These are phyloP conservation scores for Chlamydomonas reinhardtii DNA, from an alignment of 163 green algal species.

Conservation along the genomic window DNA sequence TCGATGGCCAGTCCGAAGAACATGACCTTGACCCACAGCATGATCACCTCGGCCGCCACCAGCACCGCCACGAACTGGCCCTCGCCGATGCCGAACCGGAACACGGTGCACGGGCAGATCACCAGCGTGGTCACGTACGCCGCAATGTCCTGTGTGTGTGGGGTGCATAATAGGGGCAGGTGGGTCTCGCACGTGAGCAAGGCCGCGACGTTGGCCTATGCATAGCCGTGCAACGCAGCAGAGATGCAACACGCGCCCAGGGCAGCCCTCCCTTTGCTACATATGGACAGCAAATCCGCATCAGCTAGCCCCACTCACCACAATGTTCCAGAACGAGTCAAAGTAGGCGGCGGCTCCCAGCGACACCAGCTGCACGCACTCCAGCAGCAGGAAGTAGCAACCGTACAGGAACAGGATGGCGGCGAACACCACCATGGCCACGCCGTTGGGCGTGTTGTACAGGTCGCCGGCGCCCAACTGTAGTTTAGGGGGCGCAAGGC, in stretches of 20 bases:
- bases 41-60: constrained; percentile 52
- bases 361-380: constrained; percentile 52
- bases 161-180: no score
- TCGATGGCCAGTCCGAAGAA: constrained; percentile 64
- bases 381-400: constrained; percentile 46
- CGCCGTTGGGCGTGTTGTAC: neutral
- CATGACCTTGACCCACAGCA: constrained; percentile 61
- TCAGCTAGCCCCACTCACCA: no score
- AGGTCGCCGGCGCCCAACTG: neutral
- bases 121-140: constrained; percentile 56
- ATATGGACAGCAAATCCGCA: no score
- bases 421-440: constrained; percentile 25
- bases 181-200: no score
- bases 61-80: constrained; percentile 29
- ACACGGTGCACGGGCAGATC: constrained; percentile 50
- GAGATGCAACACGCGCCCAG: no score
- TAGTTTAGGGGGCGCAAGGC: no score
- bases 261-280: no score
- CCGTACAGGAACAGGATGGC: constrained; percentile 55
- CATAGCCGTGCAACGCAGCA: no score
- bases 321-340: constrained; percentile 43
- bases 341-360: constrained; percentile 50
- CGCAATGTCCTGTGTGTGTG: constrained; percentile 18
- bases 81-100: constrained; percentile 26
- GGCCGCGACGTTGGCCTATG: no score